Conservation (phyloP, 2,329 filamentous ascomycete genomes). For the Talaromyces sp. region DNA sequence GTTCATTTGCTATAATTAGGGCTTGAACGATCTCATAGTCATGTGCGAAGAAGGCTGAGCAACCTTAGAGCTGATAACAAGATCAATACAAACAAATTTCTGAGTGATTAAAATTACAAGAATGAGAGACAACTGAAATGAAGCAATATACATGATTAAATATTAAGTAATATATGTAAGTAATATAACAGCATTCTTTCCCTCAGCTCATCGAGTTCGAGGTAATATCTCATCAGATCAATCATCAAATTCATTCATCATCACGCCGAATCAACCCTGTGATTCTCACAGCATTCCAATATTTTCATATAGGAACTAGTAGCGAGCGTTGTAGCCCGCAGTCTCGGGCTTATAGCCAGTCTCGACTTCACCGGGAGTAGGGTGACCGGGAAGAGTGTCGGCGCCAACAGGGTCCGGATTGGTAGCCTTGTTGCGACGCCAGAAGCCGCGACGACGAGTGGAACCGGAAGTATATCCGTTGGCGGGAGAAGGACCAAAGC, state of each 20-base stretch:
- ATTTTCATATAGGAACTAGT: neutral
- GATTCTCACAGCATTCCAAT: neutral
- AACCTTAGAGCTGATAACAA: no score
- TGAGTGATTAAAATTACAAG: neutral
- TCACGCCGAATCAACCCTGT: neutral
- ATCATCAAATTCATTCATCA: neutral
- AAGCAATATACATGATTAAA: neutral
- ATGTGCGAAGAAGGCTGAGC: neutral
- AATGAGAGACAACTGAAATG: neutral
- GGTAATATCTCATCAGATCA: neutral
- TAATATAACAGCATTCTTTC: neutral
- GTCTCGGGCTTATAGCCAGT: constrained; percentile 18
- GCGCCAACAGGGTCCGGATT: constrained; percentile 29
- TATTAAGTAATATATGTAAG: neutral
- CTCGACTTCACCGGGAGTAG: constrained; percentile 40
- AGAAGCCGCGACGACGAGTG: constrained; percentile 34
- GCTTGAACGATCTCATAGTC: neutral
- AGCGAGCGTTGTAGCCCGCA: neutral
- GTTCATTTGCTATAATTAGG: neutral
- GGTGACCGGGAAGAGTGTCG: constrained; percentile 38
- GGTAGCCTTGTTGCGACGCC: constrained; percentile 37
- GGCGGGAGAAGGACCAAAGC: constrained; percentile 61
- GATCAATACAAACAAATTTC: neutral
- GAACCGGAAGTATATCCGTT: constrained; percentile 67
- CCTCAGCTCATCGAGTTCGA: neutral